These are phyloP conservation scores for Biscutella laevigata DNA, from an alignment of 441 rosid genomes.

Conservation along the genomic window DNA sequence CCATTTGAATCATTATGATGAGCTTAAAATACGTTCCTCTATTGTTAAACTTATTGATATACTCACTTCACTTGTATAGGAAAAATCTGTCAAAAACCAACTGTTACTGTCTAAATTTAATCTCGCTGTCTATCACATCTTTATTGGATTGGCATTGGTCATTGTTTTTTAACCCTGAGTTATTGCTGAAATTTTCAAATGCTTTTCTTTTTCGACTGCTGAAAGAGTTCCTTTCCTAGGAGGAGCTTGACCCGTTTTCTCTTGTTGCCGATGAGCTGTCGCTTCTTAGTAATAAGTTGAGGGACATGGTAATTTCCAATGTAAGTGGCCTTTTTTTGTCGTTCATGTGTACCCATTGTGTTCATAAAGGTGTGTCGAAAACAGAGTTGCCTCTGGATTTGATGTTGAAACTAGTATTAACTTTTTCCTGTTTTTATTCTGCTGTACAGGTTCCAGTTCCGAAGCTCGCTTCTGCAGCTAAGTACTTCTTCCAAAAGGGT, in stretches of 20 bases:
- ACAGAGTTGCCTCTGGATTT: too few relatives aligned
- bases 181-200: neutral
- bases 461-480: conserved; percentile 96
- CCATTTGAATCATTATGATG: neutral
- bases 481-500: conserved; percentile 82
- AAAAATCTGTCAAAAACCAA: neutral
- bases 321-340: too few relatives aligned
- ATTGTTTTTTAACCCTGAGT: neutral
- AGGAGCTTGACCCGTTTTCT: conserved; percentile 81
- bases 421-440: too few relatives aligned
- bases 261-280: conserved; percentile 94
- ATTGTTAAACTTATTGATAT: neutral
- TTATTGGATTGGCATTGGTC: too few relatives aligned
- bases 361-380: too few relatives aligned
- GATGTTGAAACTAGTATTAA: too few relatives aligned
- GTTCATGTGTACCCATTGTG: too few relatives aligned
- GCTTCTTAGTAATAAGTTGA: conserved; percentile 58
- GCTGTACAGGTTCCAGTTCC: conserved; percentile 68
- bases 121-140: neutral
- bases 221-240: conserved; percentile 48
- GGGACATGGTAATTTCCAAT: conserved; percentile 63
- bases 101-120: neutral
- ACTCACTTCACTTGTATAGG: neutral
- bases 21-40: neutral
- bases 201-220: conserved; percentile 11